A percentile compares a stretch with the other conserved stretches of the same genome.
Evolutionary conservation across 495 filamentous ascomycete genomes (phyloP).

Genomic region (Trypethelium eluteriae): DNA sequence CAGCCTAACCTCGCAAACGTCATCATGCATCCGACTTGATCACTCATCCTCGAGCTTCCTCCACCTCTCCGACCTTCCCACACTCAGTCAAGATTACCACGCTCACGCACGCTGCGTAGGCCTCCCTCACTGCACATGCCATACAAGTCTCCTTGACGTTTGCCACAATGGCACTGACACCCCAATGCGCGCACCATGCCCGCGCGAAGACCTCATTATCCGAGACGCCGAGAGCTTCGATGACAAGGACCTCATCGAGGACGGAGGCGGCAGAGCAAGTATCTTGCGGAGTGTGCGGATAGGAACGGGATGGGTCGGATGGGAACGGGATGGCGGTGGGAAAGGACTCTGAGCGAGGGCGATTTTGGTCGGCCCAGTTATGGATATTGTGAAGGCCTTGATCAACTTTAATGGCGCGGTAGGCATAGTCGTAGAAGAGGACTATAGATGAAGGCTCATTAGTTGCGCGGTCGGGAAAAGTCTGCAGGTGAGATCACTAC

Average conservation of each 20-base stretch:
- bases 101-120: conserved; percentile 60
- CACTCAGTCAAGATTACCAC: conserved; percentile 59
- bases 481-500: conserved; percentile 16
- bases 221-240: conserved; percentile 60
- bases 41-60: background rate
- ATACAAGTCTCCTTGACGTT: conserved; percentile 62
- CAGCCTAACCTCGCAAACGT: background rate
- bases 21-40: background rate
- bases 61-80: conserved; percentile 34
- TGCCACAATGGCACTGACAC: conserved; percentile 57
- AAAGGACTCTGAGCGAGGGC: conserved; percentile 9
- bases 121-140: conserved; percentile 62
- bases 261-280: conserved; percentile 25
- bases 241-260: conserved; percentile 55
- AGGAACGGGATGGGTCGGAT: background rate
- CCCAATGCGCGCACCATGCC: conserved; percentile 66
- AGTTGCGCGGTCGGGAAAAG: background rate
- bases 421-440: conserved; percentile 60
- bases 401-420: conserved; percentile 47
- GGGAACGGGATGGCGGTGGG: conserved; percentile 5
- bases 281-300: conserved; percentile 13
- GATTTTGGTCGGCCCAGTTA: conserved; percentile 42
- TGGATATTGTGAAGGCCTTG: conserved; percentile 49
- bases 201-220: conserved; percentile 69
- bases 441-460: conserved; percentile 22